Base-by-base conservation (phyloP, 768 basidiomycete genomes). In the Gloeopeniophorella convolvens region DNA sequence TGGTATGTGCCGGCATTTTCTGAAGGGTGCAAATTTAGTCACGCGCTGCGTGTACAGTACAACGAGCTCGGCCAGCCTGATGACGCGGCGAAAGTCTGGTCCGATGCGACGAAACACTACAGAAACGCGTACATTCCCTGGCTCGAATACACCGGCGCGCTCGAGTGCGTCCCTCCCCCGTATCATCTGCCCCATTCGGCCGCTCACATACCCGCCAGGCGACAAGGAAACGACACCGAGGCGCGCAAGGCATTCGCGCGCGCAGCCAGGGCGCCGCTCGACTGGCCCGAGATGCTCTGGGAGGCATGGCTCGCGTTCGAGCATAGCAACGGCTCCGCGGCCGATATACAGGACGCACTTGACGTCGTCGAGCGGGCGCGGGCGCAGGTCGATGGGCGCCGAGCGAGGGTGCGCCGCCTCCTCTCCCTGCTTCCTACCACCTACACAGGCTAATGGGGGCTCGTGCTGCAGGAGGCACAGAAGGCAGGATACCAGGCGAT, bases 281-380 rank as follows among this genome's bases (percentile, higher is more conserved):
- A 99, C 66, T 98, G 93, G 85, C 93, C 96, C 0, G 95, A 99
- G 65, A 86, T 84, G 9, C 70, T 98, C 7, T 95, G 89, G 83
- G 89, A 93, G 48, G 84, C 88, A 1, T 95, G 90, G 88, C 61
- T 83, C 15, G 68, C 75, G n/a, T 96, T 97, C 60, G 95, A 97
- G 63, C 79, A 89, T 56, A 68, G 86, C 3, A 75, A 92, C 59
- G 95, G 95, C 0, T 75, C 79, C 20, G 71, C 89, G 12, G 71
- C 77, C 24, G 78, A 82, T 31, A 70, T 89, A 24, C 80, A 89
- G 32, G 67, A 70, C 9, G 78, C 78, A 34, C 62, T 85, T 37
- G 77, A 78, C 47, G 79, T 80, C 53, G 70, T 89, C 18, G 78
- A 85, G 55, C 78, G 77, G 55, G 82, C 83, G 15, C 78, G 77